Conservation (phyloP, 495 filamentous ascomycete species). For the Penicillium waksmanii region DNA sequence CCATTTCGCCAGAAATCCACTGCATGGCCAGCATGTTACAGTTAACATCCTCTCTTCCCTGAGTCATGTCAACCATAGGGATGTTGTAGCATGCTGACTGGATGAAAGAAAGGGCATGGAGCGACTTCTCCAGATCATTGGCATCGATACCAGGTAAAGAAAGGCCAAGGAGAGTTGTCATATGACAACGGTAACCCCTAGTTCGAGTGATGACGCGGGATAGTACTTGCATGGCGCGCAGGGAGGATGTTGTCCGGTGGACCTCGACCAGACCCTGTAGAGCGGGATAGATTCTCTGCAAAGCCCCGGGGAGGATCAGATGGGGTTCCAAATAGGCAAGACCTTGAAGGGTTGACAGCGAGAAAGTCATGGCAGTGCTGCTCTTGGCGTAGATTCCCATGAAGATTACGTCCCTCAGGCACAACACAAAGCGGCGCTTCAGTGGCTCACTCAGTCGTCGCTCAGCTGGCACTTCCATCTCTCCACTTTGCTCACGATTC, state of each 20-base stretch:
- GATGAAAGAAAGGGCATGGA: conserved; percentile 92
- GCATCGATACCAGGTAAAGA: conserved; percentile 95
- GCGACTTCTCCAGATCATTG: conserved; percentile 95
- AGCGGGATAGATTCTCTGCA: conserved; percentile 96
- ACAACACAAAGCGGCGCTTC: conserved; percentile 88
- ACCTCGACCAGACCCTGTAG: conserved; percentile 97
- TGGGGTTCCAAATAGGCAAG: conserved; percentile 89
- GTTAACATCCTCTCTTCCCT: conserved; percentile 68
- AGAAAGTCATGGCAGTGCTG: conserved; percentile 85
- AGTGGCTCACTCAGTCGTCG: conserved; percentile 77
- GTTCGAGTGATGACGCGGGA: conserved; percentile 86
- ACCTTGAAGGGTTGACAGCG: conserved; percentile 84
- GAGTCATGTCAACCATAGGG: conserved; percentile 82
- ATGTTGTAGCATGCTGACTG: conserved; percentile 95
- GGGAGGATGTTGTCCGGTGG: conserved; percentile 91
- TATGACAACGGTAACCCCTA: conserved; percentile 92
- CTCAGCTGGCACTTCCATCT: conserved; percentile 81
- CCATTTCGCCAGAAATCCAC: conserved; percentile 93
- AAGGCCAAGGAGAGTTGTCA: conserved; percentile 88
- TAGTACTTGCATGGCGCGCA: conserved; percentile 86
- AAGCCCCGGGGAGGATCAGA: conserved; percentile 87
- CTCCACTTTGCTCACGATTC: conserved; percentile 91
- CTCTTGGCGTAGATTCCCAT: conserved; percentile 99
- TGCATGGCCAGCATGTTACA: conserved; percentile 79
- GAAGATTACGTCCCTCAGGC: conserved; percentile 89